phyloP scores from a whole-genome alignment of 108 stramenopile genomes.

The Poteriospumella lacustris region DNA sequence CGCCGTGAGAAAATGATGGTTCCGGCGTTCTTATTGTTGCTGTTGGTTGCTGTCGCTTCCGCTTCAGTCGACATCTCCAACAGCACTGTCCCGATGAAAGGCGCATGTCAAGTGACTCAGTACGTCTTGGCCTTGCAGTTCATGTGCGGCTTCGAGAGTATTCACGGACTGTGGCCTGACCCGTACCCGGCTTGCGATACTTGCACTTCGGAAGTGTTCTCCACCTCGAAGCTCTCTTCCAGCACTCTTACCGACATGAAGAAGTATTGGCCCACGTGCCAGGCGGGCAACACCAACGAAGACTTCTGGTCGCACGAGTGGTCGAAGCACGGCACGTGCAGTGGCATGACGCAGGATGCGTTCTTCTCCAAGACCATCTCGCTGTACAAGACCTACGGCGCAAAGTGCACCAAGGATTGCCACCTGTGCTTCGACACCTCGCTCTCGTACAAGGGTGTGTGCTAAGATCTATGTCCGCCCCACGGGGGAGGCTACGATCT shows the following conservation, averaged over 20 bases:
- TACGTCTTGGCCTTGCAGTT: not conserved
- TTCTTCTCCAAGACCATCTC: conserved; percentile 6
- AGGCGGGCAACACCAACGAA: not conserved
- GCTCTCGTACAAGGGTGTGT: not conserved
- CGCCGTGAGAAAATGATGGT: not conserved
- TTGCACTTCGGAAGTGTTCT: conserved; percentile 4
- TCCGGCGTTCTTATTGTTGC: not conserved
- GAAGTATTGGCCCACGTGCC: conserved; percentile 17
- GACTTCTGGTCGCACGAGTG: conserved; percentile 15
- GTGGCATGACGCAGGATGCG: conserved; percentile 3
- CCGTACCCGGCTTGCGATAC: not conserved
- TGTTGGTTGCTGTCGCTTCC: not conserved
- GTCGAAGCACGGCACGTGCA: conserved; percentile 15
- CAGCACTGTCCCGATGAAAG: too few species aligned
- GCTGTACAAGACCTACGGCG: not conserved
- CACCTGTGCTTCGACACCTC: not conserved
- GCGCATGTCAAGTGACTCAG: too few species aligned
- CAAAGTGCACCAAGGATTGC: not conserved
- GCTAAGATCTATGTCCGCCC: not conserved
- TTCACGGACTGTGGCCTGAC: conserved; percentile 19
- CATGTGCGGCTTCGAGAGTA: not conserved
- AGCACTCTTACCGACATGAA: not conserved
- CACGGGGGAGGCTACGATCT: too few species aligned
- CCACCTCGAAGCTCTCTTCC: not conserved
- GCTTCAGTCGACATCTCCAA: too few species aligned